Percentiles rank a stretch among this genome's conserved stretches.
Conservation (phyloP, 2,329 filamentous ascomycete genomes). For the Colletotrichum siamense region DNA sequence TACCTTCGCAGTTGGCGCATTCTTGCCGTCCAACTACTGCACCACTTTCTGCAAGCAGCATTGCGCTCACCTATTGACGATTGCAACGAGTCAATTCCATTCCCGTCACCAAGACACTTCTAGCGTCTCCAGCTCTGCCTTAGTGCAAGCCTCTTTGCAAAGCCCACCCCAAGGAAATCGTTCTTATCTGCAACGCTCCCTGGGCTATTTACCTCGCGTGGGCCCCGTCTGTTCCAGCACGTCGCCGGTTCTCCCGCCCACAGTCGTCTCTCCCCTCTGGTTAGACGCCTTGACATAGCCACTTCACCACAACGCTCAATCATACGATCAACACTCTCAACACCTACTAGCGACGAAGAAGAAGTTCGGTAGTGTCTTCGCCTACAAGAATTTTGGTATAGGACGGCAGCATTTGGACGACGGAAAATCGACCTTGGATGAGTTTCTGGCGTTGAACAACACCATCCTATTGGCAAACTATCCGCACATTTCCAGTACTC, state of each 20-base stretch:
- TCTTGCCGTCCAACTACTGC: background rate
- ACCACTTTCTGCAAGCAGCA: constrained; percentile 20
- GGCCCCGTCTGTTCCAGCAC: background rate
- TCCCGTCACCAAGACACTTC: constrained; percentile 23
- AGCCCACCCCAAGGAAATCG: background rate
- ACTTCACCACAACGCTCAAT: background rate
- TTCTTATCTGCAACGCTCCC: constrained; percentile 9
- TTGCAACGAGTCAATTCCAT: constrained; percentile 24
- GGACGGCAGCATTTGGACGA: background rate
- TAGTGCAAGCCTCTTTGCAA: constrained; percentile 17
- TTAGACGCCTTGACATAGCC: background rate
- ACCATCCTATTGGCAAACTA: background rate
- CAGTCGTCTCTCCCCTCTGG: background rate
- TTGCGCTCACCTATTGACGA: constrained; percentile 5
- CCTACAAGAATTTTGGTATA: background rate
- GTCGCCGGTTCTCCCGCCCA: background rate
- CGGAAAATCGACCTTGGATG: background rate
- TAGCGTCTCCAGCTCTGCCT: constrained; percentile 8
- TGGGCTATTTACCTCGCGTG: constrained; percentile 18
- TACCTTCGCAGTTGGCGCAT: constrained; percentile 4
- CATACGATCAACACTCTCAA: background rate
- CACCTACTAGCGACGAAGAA: background rate
- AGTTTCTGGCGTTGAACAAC: background rate
- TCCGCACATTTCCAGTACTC: background rate
- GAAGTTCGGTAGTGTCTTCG: background rate